phyloP scores from a whole-genome alignment of 2,329 filamentous ascomycete genomes.

The Phialocephala sp. region DNA sequence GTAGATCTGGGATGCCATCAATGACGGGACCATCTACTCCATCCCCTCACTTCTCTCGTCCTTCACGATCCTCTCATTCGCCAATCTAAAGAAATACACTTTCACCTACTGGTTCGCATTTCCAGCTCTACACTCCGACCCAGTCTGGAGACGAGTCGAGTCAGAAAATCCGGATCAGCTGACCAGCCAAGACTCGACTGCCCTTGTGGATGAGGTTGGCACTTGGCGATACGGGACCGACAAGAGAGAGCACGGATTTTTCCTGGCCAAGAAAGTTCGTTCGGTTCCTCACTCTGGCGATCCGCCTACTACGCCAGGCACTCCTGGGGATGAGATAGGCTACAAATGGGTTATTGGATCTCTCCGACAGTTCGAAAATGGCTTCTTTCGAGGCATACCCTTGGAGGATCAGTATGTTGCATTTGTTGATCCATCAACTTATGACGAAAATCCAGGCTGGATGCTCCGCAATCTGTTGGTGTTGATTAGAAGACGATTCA shows the following conservation, averaged over 20 bases:
- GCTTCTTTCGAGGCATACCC: slow-evolving; percentile 79
- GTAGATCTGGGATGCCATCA: slow-evolving; percentile 97
- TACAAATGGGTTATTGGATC: slow-evolving; percentile 81
- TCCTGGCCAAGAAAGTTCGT: slow-evolving; percentile 81
- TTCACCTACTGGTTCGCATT: slow-evolving; percentile 99
- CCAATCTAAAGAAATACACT: slow-evolving; percentile 95
- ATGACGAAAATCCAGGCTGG: slow-evolving; percentile 87
- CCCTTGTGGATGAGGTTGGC: slow-evolving; percentile 80
- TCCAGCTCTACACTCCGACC: slow-evolving; percentile 88
- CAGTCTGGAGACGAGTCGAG: slow-evolving; percentile 73
- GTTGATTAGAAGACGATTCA: slow-evolving; percentile 82
- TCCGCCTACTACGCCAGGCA: slow-evolving; percentile 54
- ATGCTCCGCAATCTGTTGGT: slow-evolving; percentile 88
- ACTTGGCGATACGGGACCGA: slow-evolving; percentile 88
- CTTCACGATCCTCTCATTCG: slow-evolving; percentile 88
- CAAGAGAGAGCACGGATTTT: slow-evolving; percentile 88
- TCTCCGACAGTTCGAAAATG: slow-evolving; percentile 79
- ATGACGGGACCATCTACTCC: slow-evolving; percentile 94
- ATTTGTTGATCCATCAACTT: slow-evolving; percentile 93
- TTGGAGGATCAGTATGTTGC: slow-evolving; percentile 81
- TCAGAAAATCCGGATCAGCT: slow-evolving; percentile 57
- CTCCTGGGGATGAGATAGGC: slow-evolving; percentile 54
- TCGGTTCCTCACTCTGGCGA: slow-evolving; percentile 37
- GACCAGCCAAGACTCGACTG: slow-evolving; percentile 71
- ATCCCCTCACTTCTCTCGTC: slow-evolving; percentile 89